Percentiles rank a stretch among this genome's conserved stretches.
Conservation (phyloP, 2,329 filamentous ascomycete genomes). For the Paramyrothecium sp. region DNA sequence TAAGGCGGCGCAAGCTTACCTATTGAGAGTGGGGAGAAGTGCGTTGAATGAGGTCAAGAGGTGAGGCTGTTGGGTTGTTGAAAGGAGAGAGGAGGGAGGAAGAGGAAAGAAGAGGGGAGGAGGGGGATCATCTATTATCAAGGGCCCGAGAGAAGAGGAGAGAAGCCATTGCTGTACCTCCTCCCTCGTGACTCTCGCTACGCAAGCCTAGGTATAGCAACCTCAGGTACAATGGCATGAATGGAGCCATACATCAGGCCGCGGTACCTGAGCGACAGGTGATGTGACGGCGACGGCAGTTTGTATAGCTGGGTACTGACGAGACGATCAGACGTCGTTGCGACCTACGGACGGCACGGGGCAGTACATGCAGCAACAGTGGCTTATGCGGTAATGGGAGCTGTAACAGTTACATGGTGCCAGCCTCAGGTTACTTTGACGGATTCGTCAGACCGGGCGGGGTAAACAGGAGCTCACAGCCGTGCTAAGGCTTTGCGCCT, state of each 20-base stretch:
- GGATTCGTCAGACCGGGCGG: slow-evolving; percentile 43
- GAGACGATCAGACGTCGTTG: background rate
- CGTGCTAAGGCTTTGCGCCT: too few species aligned
- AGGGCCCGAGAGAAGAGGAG: background rate
- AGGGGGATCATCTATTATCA: background rate
- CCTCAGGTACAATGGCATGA: background rate
- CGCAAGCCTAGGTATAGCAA: too few species aligned
- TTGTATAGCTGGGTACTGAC: slow-evolving; percentile 3
- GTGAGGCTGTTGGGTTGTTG: background rate
- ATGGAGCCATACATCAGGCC: too few species aligned
- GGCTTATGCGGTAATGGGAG: too few species aligned
- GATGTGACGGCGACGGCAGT: background rate
- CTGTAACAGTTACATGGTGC: background rate
- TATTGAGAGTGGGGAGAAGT: slow-evolving; percentile 10
- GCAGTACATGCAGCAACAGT: too few species aligned
- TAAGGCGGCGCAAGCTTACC: too few species aligned
- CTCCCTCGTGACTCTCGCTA: background rate
- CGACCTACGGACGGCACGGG: background rate
- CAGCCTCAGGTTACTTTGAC: slow-evolving; percentile 18
- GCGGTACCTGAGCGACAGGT: background rate
- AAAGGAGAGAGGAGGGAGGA: background rate
- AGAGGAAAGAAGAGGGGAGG: background rate
- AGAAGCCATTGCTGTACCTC: background rate
- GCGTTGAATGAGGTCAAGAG: background rate
- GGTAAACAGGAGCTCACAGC: slow-evolving; percentile 26